Base-by-base conservation (phyloP, 2,329 filamentous ascomycete species). In the Cercospora brassicicola region DNA sequence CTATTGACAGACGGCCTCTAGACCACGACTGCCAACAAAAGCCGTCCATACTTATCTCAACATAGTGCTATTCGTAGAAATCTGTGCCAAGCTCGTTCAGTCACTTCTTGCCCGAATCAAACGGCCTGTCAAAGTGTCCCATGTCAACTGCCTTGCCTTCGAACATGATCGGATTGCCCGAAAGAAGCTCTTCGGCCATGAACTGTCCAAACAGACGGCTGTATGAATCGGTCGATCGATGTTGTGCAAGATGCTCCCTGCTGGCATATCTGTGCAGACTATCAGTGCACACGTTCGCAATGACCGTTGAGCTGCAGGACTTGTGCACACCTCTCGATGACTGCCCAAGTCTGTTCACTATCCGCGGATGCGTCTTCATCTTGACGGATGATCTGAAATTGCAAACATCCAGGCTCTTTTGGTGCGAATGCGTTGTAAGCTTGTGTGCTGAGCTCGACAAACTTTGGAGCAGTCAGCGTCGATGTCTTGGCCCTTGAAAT, bases 351-450 rank as follows among this genome's bases (percentile, higher is more conserved):
- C 30, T 67, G 59, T 39, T 56, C 59, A 15, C 62, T 31, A 10
- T 18, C 45, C 31, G 6, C 45, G 8, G 26, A 23, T 0, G 20
- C 56, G 33, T 10, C 45, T 15, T 9, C 20, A 13, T 20, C 28
- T 26, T 59, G 51, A 10, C 60, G 26, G 4, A 45, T 26, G 48
- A 63, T 59, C 53, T 67, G 51, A 6, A 67, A 59, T 33, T 63
- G 65, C 10, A 63, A n/a, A 28, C 65, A 64, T 11, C 60, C 59
- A 5, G 60, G 51, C 8, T 63, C 65, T n/a, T 64, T 59, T 20
- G 23, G 28, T 9, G 42, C 18, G 20, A 62, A 63, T 11, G 33
- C 31, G 15, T 53, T 33, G n/a, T 51, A 62, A 6, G 39, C 39
- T 62, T 62, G 10, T 11, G 59, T 62, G 59, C 42, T 51, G 39